These are phyloP conservation scores for Annulohypoxylon moriforme DNA, from an alignment of 495 filamentous ascomycete genomes.

Conservation along the genomic window DNA sequence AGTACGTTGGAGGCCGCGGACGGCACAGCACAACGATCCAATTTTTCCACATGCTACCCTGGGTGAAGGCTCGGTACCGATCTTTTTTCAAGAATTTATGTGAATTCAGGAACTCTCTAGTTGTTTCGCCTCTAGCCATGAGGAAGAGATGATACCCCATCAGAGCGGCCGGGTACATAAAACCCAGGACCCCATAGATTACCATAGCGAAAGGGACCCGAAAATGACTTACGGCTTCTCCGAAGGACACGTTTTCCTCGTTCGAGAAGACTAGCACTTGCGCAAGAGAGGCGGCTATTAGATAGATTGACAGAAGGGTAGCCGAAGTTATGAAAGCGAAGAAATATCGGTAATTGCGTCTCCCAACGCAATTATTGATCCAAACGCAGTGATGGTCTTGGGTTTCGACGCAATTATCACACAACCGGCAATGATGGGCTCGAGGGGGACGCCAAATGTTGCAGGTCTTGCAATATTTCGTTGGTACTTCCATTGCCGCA, in stretches of 20 bases:
- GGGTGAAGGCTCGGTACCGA: conserved; percentile 89
- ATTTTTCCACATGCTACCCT: conserved; percentile 79
- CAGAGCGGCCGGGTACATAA: conserved; percentile 85
- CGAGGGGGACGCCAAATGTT: conserved; percentile 96
- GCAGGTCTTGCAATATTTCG: conserved; percentile 97
- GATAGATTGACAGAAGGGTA: conserved; percentile 79
- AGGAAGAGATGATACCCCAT: conserved; percentile 91
- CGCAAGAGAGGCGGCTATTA: conserved; percentile 78
- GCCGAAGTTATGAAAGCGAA: conserved; percentile 84
- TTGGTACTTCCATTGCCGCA: conserved; percentile 94
- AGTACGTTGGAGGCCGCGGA: conserved; percentile 88
- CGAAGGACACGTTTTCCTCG: conserved; percentile 70
- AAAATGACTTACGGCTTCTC: conserved; percentile 71
- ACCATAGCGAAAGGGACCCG: conserved; percentile 90
- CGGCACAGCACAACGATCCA: conserved; percentile 84
- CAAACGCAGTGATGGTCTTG: conserved; percentile 99
- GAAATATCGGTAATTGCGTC: conserved; percentile 98
- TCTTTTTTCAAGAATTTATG: conserved; percentile 94
- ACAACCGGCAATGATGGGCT: conserved; percentile 94
- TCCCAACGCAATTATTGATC: conserved; percentile 98
- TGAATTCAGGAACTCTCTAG: conserved; percentile 92
- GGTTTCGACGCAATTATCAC: conserved; percentile 96
- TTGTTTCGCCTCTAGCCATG: conserved; percentile 90
- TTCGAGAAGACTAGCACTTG: conserved; percentile 80
- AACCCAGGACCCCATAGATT: conserved; percentile 78